Base-by-base conservation (phyloP, 202 grass and related monocot genomes). In the Cymbopogon flexuosus region DNA sequence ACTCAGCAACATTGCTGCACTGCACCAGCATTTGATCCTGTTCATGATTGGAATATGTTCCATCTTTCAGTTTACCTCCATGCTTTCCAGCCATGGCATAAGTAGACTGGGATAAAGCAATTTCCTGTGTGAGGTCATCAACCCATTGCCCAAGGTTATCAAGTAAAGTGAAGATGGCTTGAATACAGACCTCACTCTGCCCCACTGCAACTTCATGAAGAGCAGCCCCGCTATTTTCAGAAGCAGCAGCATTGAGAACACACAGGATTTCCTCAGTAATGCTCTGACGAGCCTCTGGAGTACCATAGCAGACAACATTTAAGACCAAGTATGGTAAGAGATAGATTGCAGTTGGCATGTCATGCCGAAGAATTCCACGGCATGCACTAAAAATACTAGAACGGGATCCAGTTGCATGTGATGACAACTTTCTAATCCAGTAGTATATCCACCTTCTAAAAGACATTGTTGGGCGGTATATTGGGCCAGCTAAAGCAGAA, bases 101-200 rank as follows among this genome's bases (percentile, higher is more conserved):
- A 74, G 65, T 78, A 86, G 84, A 81, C 65, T 94, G 92, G 68
- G 90, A 91, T 34, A 98, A 85, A 84, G 88, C 88, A 85, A 92
- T 94, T 79, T 94, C 82, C 73, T 97, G 95, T 81, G 89, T 98
- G 63, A 98, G 82, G 82, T 98, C 95, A 88, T 94, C 95, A 81
- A 98, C 95, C 95, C 95, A 94, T 71, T 98, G 92, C 47, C 90
- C 95, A 60, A 98, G 92, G 84, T 98, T 94, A 88, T 98, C 95
- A 51, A 98, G 95, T 62, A 98, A 86, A 77, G 95, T 98, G 72
- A 98, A 98, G 72, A 97, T 89, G 54, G 90, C 92, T 87, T 97
- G 95, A 73, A 97, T 82, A 84, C 92, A 97, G 37, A 97, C 86
- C 70, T 97, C 95, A 79, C 86, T 94, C 72, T 97, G 95, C 10